Base-by-base conservation (phyloP, 345 rosid species). In the Cardiospermum halicacabum region DNA sequence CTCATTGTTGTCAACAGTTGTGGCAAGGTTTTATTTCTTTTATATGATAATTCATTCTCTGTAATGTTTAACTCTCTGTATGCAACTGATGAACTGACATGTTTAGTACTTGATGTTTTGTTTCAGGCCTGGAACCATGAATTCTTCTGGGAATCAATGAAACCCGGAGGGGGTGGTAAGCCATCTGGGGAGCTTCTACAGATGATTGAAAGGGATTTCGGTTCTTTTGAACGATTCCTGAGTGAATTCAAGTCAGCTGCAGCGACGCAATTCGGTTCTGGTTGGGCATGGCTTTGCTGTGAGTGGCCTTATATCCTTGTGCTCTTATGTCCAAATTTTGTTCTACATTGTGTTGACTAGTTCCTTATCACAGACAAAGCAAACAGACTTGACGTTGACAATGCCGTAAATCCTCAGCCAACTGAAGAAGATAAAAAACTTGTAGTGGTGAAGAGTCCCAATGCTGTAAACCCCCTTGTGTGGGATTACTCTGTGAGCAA, bases 201-300 rank as follows among this genome's bases (percentile, higher is more conserved):
- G 49, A 69, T 86, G 69, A 79, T 90, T 18, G 88, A 85, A 71
- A 84, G 96, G 73, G 98, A 93, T 81, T 90, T 93, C 25, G 94
- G 92, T 71, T 84, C 96, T 67, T 90, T 86, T 49, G 81, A 80
- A 42, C 71, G 42, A 26, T 90, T 88, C 63, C 69, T 64, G 19
- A 61, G 77, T 54, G 80, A 72, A 72, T 90, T 88, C 70, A 81
- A 74, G 79, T 42, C 82, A 11, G 91, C 95, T 64, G 95, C 97
- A 67, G 78, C 89, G 30, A 72, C 92, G 3, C 85, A 93, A 69
- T 93, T 84, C 84, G 99, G 97, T 74, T 88, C 97, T 15, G 98
- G 97, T 67, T 90, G 97, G 96, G 88, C 89, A 45, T 93, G 98
- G 97, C 96, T 93, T 70, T 94, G 81, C 50, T 88, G 98, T 88